Percentiles rank a stretch among this genome's conserved stretches.
These are phyloP conservation scores for Boletellus ananas DNA, from an alignment of 768 basidiomycete genomes.

Conservation along the genomic window DNA sequence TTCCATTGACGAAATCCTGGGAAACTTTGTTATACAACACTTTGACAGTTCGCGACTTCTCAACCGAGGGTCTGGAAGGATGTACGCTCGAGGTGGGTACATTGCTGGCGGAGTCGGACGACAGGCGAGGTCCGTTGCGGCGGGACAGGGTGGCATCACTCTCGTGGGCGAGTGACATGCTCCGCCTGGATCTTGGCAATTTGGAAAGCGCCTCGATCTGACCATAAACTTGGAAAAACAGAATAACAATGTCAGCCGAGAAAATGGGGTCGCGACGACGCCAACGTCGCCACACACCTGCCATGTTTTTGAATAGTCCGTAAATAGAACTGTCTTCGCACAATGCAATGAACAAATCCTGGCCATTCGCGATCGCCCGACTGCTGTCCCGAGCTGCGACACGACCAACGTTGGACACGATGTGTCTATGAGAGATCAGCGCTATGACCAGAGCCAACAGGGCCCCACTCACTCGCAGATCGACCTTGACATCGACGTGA, in stretches of 20 bases:
- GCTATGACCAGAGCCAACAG: neutral
- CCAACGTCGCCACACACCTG: constrained; percentile 47
- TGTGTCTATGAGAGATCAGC: constrained; percentile 52
- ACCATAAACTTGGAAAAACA: constrained; percentile 55
- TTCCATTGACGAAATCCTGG: constrained; percentile 38
- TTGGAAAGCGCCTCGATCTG: constrained; percentile 72
- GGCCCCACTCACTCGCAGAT: constrained; percentile 74
- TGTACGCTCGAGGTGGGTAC: constrained; percentile 16
- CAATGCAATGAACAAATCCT: constrained; percentile 83
- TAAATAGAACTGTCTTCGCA: constrained; percentile 90
- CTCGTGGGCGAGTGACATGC: constrained; percentile 67
- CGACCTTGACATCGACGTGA: constrained; percentile 45
- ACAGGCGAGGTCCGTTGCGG: constrained; percentile 31
- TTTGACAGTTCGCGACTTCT: constrained; percentile 60
- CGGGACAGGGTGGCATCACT: constrained; percentile 42
- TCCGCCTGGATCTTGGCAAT: constrained; percentile 53
- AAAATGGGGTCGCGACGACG: constrained; percentile 11
- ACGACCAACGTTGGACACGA: constrained; percentile 77
- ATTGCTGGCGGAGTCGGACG: constrained; percentile 38
- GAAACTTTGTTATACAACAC: constrained; percentile 46
- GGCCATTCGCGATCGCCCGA: constrained; percentile 65
- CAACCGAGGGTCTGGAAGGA: constrained; percentile 54
- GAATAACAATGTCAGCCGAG: constrained; percentile 16
- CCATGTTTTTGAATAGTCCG: constrained; percentile 79
- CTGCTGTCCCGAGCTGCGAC: constrained; percentile 86